A percentile compares a stretch with the other conserved stretches of the same genome.
Evolutionary conservation across 108 stramenopile genomes (phyloP).

Genomic region (Pseudonitzschia multiseries): DNA sequence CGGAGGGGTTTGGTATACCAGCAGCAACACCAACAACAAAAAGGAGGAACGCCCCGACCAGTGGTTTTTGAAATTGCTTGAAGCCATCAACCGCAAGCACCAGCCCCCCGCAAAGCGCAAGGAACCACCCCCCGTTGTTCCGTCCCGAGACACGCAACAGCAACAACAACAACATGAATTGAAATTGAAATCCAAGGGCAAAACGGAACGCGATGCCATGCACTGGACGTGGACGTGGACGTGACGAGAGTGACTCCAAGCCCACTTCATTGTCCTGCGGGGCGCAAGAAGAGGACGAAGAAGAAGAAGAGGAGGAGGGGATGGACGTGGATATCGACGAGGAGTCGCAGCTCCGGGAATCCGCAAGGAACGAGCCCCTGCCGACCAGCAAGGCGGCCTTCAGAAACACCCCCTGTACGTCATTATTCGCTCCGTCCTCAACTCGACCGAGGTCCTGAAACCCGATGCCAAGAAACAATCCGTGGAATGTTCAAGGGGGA

Average conservation of each 20-base stretch:
- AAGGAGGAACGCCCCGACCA: not conserved
- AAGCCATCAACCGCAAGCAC: not conserved
- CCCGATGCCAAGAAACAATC: constrained; percentile 71
- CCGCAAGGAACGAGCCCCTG: constrained; percentile 58
- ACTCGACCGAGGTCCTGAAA: constrained; percentile 64
- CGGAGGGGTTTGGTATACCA: not conserved
- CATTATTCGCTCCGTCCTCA: constrained; percentile 69
- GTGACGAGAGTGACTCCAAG: too few relatives aligned
- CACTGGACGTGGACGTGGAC: not conserved
- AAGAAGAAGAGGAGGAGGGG: not conserved
- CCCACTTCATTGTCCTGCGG: too few relatives aligned
- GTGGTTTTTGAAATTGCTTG: constrained; percentile 12
- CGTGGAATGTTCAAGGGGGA: constrained; percentile 90
- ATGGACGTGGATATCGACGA: constrained; percentile 51
- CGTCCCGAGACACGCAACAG: not conserved
- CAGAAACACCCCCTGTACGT: constrained; percentile 70
- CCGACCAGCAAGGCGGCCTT: constrained; percentile 79
- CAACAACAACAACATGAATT: too few relatives aligned
- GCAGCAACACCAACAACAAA: too few relatives aligned
- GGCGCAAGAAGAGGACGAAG: too few relatives aligned
- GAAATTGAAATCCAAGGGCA: constrained; percentile 33
- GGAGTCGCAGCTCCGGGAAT: constrained; percentile 41
- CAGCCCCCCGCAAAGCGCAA: not conserved
- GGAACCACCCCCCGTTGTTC: not conserved
- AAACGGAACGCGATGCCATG: constrained; percentile 31